Evolutionary conservation across 805 yeast genomes (phyloP).

Genomic region (Saturnispora galanensis): DNA sequence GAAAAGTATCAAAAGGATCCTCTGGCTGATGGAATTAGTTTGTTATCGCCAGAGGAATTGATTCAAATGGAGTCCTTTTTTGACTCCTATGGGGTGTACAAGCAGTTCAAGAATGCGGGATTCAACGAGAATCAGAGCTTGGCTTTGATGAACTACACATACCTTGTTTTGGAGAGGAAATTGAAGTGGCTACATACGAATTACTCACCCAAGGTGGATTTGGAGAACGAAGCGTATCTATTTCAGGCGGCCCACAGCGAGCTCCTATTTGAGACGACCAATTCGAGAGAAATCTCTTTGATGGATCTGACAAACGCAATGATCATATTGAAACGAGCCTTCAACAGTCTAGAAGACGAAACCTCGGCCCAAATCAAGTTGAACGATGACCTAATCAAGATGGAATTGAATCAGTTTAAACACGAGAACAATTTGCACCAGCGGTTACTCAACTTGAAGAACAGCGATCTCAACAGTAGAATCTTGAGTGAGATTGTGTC

Average conservation of each 20-base stretch:
- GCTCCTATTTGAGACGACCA: constrained; percentile 64
- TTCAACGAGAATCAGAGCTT: constrained; percentile 55
- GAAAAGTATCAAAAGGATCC: constrained; percentile 6
- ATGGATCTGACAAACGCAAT: constrained; percentile 57
- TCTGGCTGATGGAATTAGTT: constrained; percentile 4
- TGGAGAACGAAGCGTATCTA: constrained; percentile 80
- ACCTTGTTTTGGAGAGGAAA: constrained; percentile 25
- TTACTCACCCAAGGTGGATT: constrained; percentile 50
- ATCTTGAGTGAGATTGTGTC: constrained; percentile 75
- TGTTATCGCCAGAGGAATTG: constrained; percentile 12
- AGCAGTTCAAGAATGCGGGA: constrained; percentile 44
- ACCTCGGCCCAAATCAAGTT: constrained; percentile 47
- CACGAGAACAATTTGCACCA: constrained; percentile 74
- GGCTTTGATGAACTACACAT: constrained; percentile 39
- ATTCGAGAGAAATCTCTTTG: constrained; percentile 59
- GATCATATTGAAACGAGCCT: constrained; percentile 61
- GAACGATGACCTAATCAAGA: constrained; percentile 61
- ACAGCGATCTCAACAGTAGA: constrained; percentile 77
- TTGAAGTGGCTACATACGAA: constrained; percentile 38
- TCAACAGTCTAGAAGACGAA: constrained; percentile 67
- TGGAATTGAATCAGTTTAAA: constrained; percentile 77
- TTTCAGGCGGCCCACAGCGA: constrained; percentile 92
- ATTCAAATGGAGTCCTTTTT: constrained; percentile 31
- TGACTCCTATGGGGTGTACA: constrained; percentile 55
- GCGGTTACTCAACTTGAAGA: constrained; percentile 52